Conservation (phyloP, 306 rosid genomes). For the Acacia crassicarpa region DNA sequence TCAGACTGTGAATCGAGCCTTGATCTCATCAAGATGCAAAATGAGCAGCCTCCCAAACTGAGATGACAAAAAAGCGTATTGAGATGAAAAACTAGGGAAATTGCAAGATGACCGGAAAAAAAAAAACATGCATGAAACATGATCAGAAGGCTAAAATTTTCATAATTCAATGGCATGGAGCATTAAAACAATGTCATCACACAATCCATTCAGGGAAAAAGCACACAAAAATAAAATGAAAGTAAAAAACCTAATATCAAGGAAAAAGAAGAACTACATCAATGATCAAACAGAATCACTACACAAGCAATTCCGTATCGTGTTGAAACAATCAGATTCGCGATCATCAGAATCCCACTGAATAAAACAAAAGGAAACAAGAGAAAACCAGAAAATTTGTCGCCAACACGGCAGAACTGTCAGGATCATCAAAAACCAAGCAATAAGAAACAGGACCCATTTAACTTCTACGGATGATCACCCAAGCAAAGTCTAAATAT, state of each 20-base stretch:
- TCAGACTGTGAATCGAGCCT: background rate
- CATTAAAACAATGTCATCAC: background rate
- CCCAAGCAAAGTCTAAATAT: slow-evolving; percentile 5
- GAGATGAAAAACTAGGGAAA: background rate
- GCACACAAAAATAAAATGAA: background rate
- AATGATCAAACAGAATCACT: slow-evolving; percentile 8
- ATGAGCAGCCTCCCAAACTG: slow-evolving; percentile 3
- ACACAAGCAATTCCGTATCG: background rate
- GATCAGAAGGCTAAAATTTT: background rate
- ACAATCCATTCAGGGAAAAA: background rate
- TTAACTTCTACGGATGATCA: slow-evolving; percentile 19
- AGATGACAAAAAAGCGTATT: background rate
- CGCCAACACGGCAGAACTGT: slow-evolving; percentile 13
- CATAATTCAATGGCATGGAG: background rate
- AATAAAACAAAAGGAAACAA: background rate
- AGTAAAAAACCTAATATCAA: background rate
- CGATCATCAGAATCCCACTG: slow-evolving; percentile 1
- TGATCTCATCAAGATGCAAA: slow-evolving; percentile 3
- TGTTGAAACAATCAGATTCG: background rate
- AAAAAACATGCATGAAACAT: background rate
- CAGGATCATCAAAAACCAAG: background rate
- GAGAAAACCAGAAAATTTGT: slow-evolving; percentile 20
- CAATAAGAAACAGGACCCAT: slow-evolving; percentile 1
- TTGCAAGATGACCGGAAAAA: background rate
- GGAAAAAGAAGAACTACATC: background rate